Conservation (phyloP, 176 grass and related monocot species). For the Aegilops umbellulata region DNA sequence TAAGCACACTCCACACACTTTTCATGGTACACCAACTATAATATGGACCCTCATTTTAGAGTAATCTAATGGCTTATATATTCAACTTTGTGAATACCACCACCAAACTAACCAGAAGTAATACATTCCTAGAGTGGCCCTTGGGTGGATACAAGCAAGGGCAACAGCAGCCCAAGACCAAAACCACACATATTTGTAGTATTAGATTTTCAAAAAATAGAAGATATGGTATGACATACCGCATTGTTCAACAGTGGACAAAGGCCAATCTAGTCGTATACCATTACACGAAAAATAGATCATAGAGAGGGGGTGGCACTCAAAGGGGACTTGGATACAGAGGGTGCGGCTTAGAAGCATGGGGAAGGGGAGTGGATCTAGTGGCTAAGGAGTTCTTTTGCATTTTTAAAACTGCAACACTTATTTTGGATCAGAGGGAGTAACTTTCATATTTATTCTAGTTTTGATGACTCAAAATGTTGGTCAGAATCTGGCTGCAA, state of each 20-base stretch:
- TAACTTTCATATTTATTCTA: not conserved
- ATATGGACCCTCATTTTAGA: not conserved
- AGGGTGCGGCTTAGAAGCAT: not conserved
- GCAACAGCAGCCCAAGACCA: no score
- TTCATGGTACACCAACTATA: not conserved
- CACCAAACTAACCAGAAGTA: no score
- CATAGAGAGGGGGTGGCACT: not conserved
- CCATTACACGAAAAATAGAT: not conserved
- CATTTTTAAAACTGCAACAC: not conserved
- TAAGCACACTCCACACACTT: slow-evolving; percentile 19
- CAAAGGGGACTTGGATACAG: no score
- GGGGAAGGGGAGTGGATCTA: not conserved
- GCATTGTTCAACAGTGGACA: no score
- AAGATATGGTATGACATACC: no score
- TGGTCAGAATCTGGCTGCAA: not conserved
- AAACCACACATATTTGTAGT: no score
- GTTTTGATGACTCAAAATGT: not conserved
- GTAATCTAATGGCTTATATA: not conserved
- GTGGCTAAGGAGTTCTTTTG: not conserved
- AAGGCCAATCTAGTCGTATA: no score
- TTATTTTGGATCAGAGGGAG: no score
- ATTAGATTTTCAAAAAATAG: no score
- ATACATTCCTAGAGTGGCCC: no score
- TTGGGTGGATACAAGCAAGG: not conserved
- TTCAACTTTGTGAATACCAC: not conserved